These are phyloP conservation scores for Earliella scabrosa DNA, from an alignment of 1,284 basidiomycete species.

Conservation along the genomic window DNA sequence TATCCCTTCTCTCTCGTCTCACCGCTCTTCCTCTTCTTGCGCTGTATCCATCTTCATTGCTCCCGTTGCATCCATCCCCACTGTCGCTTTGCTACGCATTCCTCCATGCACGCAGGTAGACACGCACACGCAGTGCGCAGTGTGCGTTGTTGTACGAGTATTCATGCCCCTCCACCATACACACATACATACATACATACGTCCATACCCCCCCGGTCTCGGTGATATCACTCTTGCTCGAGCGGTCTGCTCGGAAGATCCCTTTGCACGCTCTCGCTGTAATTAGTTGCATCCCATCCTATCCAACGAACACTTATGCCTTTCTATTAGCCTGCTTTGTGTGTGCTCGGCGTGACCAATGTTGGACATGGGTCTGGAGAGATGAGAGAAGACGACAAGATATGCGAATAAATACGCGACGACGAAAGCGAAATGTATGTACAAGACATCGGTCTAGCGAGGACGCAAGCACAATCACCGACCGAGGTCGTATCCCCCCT, in stretches of 20 bases:
- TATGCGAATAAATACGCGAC: conserved; percentile 9
- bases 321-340: background rate
- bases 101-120: conserved; percentile 12
- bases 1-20: background rate
- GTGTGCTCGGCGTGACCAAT: no score
- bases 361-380: no score
- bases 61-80: conserved; percentile 5
- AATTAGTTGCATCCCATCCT: conserved; percentile 10
- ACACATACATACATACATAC: no score
- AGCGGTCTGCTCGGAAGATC: no score
- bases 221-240: conserved; percentile 16
- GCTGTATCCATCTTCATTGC: background rate
- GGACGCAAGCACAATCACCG: conserved; percentile 8
- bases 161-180: no score
- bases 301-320: conserved; percentile 3
- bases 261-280: background rate
- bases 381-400: no score
- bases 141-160: conserved; percentile 27
- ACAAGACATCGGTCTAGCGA: background rate
- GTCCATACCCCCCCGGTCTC: conserved; percentile 14
- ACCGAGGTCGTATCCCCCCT: conserved; percentile 13
- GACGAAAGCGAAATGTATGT: conserved; percentile 10
- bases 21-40: background rate
- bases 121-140: conserved; percentile 18
- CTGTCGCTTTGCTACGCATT: background rate